Conservation (phyloP, 176 grass and related monocot genomes). For the Tuctoria greenei region DNA sequence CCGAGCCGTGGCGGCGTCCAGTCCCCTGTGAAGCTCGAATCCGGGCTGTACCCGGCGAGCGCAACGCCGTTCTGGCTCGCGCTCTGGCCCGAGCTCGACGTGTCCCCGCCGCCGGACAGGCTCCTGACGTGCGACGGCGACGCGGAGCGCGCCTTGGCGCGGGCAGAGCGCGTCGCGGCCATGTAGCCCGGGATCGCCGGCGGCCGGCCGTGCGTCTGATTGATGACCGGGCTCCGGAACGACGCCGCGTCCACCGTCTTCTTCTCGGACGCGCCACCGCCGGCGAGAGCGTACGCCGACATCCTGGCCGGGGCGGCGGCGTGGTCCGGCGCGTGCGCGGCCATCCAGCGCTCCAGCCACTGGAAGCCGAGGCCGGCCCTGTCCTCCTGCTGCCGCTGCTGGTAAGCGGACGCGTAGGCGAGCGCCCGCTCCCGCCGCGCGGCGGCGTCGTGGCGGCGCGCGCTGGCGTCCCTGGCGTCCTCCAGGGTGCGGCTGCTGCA, state of each 20-base stretch:
- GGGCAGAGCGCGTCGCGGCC: constrained; percentile 59
- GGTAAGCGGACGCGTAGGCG: constrained; percentile 63
- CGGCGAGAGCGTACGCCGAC: background rate
- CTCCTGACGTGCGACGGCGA: constrained; percentile 27
- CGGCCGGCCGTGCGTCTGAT: background rate
- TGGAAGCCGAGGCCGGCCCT: constrained; percentile 54
- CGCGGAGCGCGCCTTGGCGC: constrained; percentile 50
- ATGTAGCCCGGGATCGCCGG: constrained; percentile 54
- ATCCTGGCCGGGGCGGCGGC: constrained; percentile 12
- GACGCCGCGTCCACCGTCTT: constrained; percentile 32
- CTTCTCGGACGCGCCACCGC: constrained; percentile 48
- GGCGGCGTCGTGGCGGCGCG: constrained; percentile 50
- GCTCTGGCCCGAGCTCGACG: constrained; percentile 45
- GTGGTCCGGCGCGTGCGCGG: constrained; percentile 13
- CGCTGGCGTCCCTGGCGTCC: constrained; percentile 27
- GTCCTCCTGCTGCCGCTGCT: constrained; percentile 42
- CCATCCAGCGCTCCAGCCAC: constrained; percentile 72
- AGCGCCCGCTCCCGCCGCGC: constrained; percentile 63
- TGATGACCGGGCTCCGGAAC: constrained; percentile 23
- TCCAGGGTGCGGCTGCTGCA: constrained; percentile 54
- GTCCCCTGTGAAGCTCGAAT: constrained; percentile 46
- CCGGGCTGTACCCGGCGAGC: constrained; percentile 41
- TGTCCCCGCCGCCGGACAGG: constrained; percentile 26
- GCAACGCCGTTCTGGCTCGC: constrained; percentile 16
- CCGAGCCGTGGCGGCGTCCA: constrained; percentile 35